Evolutionary conservation across 2,329 filamentous ascomycete genomes (phyloP).

Genomic region (Ceratocystis destructans): DNA sequence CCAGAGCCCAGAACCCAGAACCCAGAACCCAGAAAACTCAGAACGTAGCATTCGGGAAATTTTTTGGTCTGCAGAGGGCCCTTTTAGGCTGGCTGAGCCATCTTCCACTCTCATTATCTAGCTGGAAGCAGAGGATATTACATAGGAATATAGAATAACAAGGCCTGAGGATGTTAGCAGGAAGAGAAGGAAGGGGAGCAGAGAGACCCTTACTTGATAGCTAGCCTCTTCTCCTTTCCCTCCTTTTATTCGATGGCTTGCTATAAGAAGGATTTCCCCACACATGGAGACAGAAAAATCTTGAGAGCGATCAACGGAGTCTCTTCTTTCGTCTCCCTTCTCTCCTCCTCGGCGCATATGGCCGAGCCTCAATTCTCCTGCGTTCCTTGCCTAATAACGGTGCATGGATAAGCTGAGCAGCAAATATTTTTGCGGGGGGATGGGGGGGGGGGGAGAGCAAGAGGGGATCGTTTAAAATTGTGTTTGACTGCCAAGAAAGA

Average conservation of each 20-base stretch:
- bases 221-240: neutral
- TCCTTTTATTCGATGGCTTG: neutral
- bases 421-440: neutral
- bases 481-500: neutral
- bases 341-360: neutral
- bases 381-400: neutral
- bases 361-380: neutral
- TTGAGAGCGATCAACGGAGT: neutral
- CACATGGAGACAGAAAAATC: neutral
- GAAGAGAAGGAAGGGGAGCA: neutral
- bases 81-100: neutral
- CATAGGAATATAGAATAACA: too few species aligned
- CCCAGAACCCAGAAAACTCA: neutral
- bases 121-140: too few species aligned
- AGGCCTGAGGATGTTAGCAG: neutral
- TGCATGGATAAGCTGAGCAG: neutral
- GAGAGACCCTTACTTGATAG: neutral
- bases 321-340: neutral
- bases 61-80: neutral
- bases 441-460: neutral
- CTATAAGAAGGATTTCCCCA: neutral
- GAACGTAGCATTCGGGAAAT: neutral
- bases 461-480: too few species aligned
- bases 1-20: neutral
- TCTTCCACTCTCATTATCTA: too few species aligned